Percentiles rank a stretch among this genome's conserved stretches.
phyloP scores from a whole-genome alignment of 805 yeast species.

The Tetrapisispora namnaoensis region DNA sequence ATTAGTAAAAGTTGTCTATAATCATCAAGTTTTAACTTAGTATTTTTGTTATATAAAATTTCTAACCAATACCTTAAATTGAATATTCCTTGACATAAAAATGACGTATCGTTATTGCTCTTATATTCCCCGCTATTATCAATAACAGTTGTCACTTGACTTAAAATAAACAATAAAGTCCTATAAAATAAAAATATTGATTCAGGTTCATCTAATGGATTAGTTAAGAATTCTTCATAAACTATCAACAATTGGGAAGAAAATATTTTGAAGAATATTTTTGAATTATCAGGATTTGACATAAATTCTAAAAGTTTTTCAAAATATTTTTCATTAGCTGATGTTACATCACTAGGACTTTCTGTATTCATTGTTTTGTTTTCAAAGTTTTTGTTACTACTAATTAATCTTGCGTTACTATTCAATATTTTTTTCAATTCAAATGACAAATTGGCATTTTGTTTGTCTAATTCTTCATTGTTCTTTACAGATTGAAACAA shows the following conservation, averaged over 20 bases:
- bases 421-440: not conserved
- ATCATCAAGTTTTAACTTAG: not conserved
- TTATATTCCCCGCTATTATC: not conserved
- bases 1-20: not conserved
- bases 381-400: not conserved
- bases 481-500: not conserved
- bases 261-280: no score
- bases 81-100: not conserved
- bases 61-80: not conserved
- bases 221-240: not conserved
- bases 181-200: no score
- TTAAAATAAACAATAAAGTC: not conserved
- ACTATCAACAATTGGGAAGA: not conserved
- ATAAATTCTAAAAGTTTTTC: not conserved
- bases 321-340: not conserved
- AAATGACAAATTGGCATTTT: not conserved
- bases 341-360: no score
- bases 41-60: no score
- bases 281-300: not conserved
- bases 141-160: not conserved
- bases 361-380: not conserved
- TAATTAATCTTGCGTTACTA: not conserved
- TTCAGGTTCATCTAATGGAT: not conserved
- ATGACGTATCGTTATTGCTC: no score
- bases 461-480: not conserved